These are phyloP conservation scores for Penicillium sclerotiorum DNA, from an alignment of 2,329 filamentous ascomycete genomes.

Conservation along the genomic window DNA sequence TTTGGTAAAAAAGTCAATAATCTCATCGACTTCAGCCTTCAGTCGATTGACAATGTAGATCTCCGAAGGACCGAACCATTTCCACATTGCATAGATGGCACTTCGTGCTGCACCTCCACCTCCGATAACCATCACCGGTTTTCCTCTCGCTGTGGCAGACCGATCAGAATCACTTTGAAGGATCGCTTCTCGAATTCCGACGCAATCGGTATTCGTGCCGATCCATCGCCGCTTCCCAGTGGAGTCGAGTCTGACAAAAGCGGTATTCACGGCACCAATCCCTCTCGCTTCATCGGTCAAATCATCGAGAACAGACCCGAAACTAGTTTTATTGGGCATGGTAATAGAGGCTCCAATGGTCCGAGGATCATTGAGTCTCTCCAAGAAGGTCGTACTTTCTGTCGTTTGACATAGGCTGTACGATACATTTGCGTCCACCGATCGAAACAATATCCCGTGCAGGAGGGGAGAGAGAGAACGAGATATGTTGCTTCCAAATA, in stretches of 20 bases:
- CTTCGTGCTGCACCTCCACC: slow-evolving; percentile 24
- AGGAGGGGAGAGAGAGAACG: slow-evolving; percentile 13
- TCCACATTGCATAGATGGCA: slow-evolving; percentile 25
- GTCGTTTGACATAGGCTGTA: slow-evolving; percentile 12
- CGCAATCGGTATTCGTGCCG: slow-evolving; percentile 76
- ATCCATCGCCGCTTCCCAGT: slow-evolving; percentile 45
- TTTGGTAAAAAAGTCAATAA: slow-evolving; percentile 15
- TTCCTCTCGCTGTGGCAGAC: slow-evolving; percentile 2
- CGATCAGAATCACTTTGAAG: slow-evolving; percentile 6
- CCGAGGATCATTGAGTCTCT: slow-evolving; percentile 36
- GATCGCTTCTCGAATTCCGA: slow-evolving; percentile 65
- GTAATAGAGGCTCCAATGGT: slow-evolving; percentile 66
- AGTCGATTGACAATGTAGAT: slow-evolving; percentile 27
- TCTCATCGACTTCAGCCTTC: slow-evolving; percentile 22
- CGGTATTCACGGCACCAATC: slow-evolving; percentile 24
- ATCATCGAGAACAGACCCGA: slow-evolving; percentile 69
- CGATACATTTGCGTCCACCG: slow-evolving; percentile 26
- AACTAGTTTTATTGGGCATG: slow-evolving; percentile 78
- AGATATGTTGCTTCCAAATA: slow-evolving; percentile 18
- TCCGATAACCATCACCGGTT: slow-evolving; percentile 23
- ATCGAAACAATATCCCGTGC: slow-evolving; percentile 11
- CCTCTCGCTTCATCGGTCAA: slow-evolving; percentile 60
- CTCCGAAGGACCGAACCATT: slow-evolving; percentile 20
- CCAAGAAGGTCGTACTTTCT: slow-evolving; percentile 6
- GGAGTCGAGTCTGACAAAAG: slow-evolving; percentile 49